Percentiles rank a stretch among this genome's conserved stretches.
Evolutionary conservation across 371 early-diverging fungal genomes (phyloP).

Genomic region (Mortierella sp.): DNA sequence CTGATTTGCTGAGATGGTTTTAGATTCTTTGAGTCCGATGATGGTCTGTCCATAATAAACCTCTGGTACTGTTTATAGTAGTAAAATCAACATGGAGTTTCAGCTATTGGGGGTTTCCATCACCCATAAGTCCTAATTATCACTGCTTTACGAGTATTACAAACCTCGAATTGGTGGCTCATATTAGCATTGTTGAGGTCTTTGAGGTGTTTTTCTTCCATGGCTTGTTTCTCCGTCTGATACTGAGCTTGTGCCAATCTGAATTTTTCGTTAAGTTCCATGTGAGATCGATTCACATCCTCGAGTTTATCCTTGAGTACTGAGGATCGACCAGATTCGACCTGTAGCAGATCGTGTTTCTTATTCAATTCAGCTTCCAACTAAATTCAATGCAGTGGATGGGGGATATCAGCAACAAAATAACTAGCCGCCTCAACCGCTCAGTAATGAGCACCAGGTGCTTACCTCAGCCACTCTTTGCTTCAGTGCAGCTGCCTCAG

Average conservation of each 20-base stretch:
- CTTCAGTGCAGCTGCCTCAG: slow-evolving; percentile 14
- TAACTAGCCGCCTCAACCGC: not conserved
- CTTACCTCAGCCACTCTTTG: slow-evolving; percentile 29
- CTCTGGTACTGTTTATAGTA: slow-evolving; percentile 8
- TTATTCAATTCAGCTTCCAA: slow-evolving; percentile 16
- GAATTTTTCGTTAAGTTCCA: slow-evolving; percentile 5
- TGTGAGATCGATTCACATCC: not conserved
- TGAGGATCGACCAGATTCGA: slow-evolving; percentile 31
- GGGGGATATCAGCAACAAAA: not conserved
- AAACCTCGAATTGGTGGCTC: slow-evolving; percentile 41
- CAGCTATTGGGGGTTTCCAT: too few relatives aligned
- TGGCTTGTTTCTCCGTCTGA: slow-evolving; percentile 5
- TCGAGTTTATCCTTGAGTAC: slow-evolving; percentile 31
- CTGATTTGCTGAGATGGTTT: slow-evolving; percentile 12
- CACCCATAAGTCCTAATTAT: too few relatives aligned
- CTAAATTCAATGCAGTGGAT: slow-evolving; percentile 1
- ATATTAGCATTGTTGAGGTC: slow-evolving; percentile 26
- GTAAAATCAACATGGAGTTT: not conserved
- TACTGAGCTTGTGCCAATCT: slow-evolving; percentile 4
- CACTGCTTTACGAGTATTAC: not conserved
- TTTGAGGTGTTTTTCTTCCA: slow-evolving; percentile 28
- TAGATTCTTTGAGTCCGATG: not conserved
- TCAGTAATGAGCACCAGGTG: too few relatives aligned
- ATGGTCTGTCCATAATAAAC: slow-evolving; percentile 13
- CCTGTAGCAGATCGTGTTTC: slow-evolving; percentile 21